Evolutionary conservation across 192 early-diverging fungal genomes (phyloP).

Genomic region (Allomyces arbusculus): DNA sequence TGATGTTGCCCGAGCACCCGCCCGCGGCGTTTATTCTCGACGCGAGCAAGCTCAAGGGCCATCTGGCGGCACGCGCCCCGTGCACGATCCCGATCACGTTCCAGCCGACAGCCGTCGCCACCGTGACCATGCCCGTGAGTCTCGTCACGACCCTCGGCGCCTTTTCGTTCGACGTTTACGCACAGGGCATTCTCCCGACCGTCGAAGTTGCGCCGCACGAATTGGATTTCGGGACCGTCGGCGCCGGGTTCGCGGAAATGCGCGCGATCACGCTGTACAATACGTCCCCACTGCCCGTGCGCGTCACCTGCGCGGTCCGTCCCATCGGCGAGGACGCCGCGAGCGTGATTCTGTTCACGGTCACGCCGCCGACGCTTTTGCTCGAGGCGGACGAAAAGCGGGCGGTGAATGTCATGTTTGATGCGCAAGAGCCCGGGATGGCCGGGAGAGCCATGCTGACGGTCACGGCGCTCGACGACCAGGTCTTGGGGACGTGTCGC

Average conservation of each 20-base stretch:
- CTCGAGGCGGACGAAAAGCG: no score
- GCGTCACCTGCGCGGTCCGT: no score
- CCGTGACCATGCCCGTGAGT: background rate
- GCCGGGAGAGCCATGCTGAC: no score
- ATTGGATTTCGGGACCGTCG: background rate
- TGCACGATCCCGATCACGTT: background rate
- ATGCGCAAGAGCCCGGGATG: no score
- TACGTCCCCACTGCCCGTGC: background rate
- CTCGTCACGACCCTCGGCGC: background rate
- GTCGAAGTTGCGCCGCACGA: background rate
- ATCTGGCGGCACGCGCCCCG: background rate
- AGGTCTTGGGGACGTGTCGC: no score
- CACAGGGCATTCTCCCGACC: background rate
- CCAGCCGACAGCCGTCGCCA: background rate
- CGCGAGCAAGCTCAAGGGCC: background rate
- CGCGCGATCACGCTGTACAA: background rate
- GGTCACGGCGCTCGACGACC: no score
- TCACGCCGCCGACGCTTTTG: no score
- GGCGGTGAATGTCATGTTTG: no score
- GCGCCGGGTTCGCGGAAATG: background rate
- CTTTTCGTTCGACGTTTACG: background rate
- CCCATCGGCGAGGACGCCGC: no score
- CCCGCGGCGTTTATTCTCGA: background rate
- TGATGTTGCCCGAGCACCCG: background rate
- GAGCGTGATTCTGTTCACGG: no score